phyloP scores from a whole-genome alignment of 331 rosid species.

The Acacia concinna region DNA sequence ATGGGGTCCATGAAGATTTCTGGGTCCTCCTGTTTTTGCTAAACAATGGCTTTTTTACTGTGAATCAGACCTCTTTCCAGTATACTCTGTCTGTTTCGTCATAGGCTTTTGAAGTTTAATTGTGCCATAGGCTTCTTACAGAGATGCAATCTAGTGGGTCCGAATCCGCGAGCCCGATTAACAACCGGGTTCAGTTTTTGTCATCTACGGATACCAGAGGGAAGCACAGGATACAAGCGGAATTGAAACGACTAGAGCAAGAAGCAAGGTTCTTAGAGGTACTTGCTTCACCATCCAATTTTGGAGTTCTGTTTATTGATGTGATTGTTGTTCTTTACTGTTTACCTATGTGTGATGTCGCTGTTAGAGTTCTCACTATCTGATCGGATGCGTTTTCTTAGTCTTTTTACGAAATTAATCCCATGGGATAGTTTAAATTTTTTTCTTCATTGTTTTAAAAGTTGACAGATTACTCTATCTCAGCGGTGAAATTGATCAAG shows the following conservation, averaged over 20 bases:
- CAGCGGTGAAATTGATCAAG: background rate
- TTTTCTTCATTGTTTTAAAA: conserved; percentile 24
- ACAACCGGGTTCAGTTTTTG: conserved; percentile 67
- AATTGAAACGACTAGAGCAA: conserved; percentile 81
- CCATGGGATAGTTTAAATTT: conserved; percentile 26
- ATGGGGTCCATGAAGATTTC: conserved; percentile 53
- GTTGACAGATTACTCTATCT: background rate
- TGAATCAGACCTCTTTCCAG: conserved; percentile 24
- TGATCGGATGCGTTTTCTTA: conserved; percentile 21
- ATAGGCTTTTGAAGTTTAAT: conserved; percentile 24
- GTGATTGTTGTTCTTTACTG: background rate
- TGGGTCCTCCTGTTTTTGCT: conserved; percentile 43
- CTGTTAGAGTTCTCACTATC: background rate
- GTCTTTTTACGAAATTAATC: conserved; percentile 13
- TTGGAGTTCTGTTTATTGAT: conserved; percentile 1
- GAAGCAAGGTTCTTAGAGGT: conserved; percentile 92
- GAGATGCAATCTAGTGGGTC: conserved; percentile 67
- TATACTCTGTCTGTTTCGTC: conserved; percentile 8
- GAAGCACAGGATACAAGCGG: conserved; percentile 85
- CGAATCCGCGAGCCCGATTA: conserved; percentile 58
- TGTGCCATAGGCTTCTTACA: conserved; percentile 31
- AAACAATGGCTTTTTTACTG: conserved; percentile 32
- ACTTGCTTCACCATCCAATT: background rate
- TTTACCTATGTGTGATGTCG: conserved; percentile 13
- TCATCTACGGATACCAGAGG: conserved; percentile 82